These are phyloP conservation scores for Trichophyton rubrum DNA, from an alignment of 2,329 filamentous ascomycete genomes.

Conservation along the genomic window DNA sequence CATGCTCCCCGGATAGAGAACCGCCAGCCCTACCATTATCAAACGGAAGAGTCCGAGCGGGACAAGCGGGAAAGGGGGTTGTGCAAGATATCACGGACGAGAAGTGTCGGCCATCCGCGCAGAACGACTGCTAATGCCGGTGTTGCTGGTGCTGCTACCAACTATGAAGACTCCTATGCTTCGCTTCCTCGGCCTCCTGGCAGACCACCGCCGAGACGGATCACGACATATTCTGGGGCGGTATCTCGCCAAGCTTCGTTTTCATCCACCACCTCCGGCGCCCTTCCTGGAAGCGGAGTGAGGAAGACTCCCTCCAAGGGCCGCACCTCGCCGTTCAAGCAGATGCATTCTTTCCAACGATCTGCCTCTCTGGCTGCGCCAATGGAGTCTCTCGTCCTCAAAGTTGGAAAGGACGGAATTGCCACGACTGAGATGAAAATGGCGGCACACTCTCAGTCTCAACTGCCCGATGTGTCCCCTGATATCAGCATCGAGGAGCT, in stretches of 20 bases:
- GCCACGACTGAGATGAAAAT: constrained; percentile 36
- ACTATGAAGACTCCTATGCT: not conserved
- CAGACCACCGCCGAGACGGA: constrained; percentile 29
- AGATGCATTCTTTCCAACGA: constrained; percentile 23
- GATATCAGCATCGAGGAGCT: constrained; percentile 32
- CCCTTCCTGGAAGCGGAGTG: constrained; percentile 25
- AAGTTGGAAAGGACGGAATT: constrained; percentile 37
- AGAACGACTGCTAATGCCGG: constrained; percentile 9
- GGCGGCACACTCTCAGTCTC: constrained; percentile 19
- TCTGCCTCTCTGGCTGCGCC: constrained; percentile 24
- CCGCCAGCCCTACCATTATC: constrained; percentile 38
- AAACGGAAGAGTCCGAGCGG: constrained; percentile 37
- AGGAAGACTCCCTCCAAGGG: constrained; percentile 34
- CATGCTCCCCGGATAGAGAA: constrained; percentile 18
- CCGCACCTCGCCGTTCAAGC: constrained; percentile 31
- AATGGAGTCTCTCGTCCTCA: constrained; percentile 33
- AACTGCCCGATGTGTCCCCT: constrained; percentile 18
- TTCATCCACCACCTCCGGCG: constrained; percentile 13
- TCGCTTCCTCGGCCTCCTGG: constrained; percentile 5
- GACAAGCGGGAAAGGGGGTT: constrained; percentile 19
- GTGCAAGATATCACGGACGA: constrained; percentile 26
- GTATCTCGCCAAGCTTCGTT: constrained; percentile 18
- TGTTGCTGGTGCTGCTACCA: constrained; percentile 17
- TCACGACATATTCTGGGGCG: constrained; percentile 28
- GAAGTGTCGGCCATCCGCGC: constrained; percentile 19